These are phyloP conservation scores for Sporothrix globosa DNA, from an alignment of 2,329 filamentous ascomycete genomes.

Conservation along the genomic window DNA sequence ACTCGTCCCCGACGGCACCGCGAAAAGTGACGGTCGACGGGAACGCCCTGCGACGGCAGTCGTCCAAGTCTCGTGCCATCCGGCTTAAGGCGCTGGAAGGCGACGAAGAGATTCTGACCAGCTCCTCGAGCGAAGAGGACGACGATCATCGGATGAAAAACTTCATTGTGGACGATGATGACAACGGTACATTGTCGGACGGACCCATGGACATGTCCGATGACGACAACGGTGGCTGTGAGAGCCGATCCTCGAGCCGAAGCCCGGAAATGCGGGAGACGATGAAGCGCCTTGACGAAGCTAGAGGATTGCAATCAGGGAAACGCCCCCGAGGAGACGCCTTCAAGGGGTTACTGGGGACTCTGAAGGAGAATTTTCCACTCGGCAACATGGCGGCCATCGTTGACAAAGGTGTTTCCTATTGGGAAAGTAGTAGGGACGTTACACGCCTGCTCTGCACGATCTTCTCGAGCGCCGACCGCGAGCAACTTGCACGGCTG, in stretches of 20 bases:
- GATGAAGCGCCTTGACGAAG: neutral
- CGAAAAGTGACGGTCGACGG: conserved; percentile 26
- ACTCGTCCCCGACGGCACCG: conserved; percentile 45
- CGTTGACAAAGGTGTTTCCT: conserved; percentile 24
- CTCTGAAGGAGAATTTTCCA: neutral
- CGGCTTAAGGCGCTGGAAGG: conserved; percentile 38
- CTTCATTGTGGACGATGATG: conserved; percentile 54
- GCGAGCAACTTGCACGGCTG: conserved; percentile 27
- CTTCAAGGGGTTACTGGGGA: neutral
- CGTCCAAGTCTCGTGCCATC: neutral
- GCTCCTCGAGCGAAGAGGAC: conserved; percentile 49
- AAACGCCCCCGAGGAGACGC: neutral
- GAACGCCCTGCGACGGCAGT: neutral
- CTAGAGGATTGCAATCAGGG: neutral
- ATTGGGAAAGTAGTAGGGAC: conserved; percentile 33
- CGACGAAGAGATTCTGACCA: conserved; percentile 57
- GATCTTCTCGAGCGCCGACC: conserved; percentile 28
- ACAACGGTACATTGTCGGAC: neutral
- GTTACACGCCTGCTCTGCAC: conserved; percentile 34
- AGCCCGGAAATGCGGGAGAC: neutral
- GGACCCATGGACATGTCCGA: neutral
- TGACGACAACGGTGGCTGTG: neutral
- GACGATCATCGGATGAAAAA: conserved; percentile 51
- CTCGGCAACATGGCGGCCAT: conserved; percentile 33
- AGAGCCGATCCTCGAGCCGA: neutral